Evolutionary conservation across 768 basidiomycete genomes (phyloP).

Genomic region (Russula sp.): DNA sequence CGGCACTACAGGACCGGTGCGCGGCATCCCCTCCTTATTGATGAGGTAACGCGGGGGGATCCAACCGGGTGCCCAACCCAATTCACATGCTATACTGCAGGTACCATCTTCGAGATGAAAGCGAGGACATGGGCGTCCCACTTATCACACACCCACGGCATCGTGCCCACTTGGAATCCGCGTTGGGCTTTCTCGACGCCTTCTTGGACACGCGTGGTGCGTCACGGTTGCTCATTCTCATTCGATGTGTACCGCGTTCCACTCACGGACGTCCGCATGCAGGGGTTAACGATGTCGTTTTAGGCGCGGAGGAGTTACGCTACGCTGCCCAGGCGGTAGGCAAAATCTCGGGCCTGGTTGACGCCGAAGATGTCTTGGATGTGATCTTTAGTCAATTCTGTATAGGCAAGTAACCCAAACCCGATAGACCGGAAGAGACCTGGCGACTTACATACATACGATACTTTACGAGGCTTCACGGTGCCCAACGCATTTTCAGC

Average conservation of each 20-base stretch:
- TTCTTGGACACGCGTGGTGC: slow-evolving; percentile 44
- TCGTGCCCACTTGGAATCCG: slow-evolving; percentile 63
- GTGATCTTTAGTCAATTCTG: slow-evolving; percentile 83
- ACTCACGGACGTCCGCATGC: slow-evolving; percentile 8
- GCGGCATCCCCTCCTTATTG: background rate
- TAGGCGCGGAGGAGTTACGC: slow-evolving; percentile 81
- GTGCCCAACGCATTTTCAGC: background rate
- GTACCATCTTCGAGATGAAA: slow-evolving; percentile 14
- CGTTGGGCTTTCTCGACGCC: slow-evolving; percentile 51
- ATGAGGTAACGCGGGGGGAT: background rate
- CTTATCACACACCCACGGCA: slow-evolving; percentile 78
- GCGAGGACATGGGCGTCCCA: slow-evolving; percentile 37
- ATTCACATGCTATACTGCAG: slow-evolving; percentile 2
- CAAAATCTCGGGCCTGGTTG: slow-evolving; percentile 71
- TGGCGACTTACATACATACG: background rate
- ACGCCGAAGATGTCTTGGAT: slow-evolving; percentile 78
- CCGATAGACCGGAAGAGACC: background rate
- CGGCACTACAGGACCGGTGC: slow-evolving; percentile 44
- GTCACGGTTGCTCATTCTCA: slow-evolving; percentile 1
- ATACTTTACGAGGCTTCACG: background rate
- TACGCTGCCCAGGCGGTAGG: slow-evolving; percentile 83
- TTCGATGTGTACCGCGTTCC: background rate
- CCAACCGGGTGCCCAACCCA: background rate
- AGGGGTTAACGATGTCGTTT: slow-evolving; percentile 66
- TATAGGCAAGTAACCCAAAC: slow-evolving; percentile 17